These are phyloP conservation scores for Chrysosporium queenslandicum DNA, from an alignment of 2,329 filamentous ascomycete genomes.

Conservation along the genomic window DNA sequence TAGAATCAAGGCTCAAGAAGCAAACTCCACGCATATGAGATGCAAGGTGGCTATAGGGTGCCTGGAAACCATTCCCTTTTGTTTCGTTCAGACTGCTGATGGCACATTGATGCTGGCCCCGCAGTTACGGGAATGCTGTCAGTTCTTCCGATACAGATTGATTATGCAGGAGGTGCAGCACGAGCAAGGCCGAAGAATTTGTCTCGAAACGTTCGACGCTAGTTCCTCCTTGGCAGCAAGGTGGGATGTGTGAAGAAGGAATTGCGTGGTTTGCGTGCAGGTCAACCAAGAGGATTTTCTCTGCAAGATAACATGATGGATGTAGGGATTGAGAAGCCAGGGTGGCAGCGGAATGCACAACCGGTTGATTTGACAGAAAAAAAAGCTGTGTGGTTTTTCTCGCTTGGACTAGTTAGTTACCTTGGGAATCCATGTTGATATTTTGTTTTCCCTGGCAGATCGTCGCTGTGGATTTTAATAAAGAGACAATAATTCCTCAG, in stretches of 20 bases:
- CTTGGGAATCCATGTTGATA: slow-evolving; percentile 1
- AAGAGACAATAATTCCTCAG: too few relatives aligned
- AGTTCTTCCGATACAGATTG: slow-evolving; percentile 4
- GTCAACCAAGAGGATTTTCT: not conserved
- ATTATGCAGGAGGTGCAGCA: slow-evolving; percentile 3
- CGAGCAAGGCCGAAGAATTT: not conserved
- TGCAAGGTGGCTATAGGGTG: not conserved
- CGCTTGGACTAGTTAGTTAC: not conserved
- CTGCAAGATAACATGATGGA: slow-evolving; percentile 3
- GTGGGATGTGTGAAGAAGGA: slow-evolving; percentile 2
- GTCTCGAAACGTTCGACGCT: not conserved
- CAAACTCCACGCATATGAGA: not conserved
- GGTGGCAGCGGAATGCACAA: not conserved
- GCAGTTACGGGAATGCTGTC: slow-evolving; percentile 3
- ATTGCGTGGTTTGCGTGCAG: not conserved
- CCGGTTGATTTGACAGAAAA: not conserved
- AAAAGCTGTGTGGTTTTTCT: slow-evolving; percentile 1
- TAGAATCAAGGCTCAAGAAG: not conserved
- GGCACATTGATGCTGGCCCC: not conserved
- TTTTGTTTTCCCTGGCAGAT: not conserved
- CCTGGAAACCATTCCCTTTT: too few relatives aligned
- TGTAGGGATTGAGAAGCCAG: not conserved
- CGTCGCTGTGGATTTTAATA: not conserved
- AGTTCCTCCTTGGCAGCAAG: slow-evolving; percentile 8
- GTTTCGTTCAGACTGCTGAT: too few relatives aligned